Percentiles rank a stretch among this genome's conserved stretches.
These are phyloP conservation scores for Phycomyces nitens DNA, from an alignment of 192 early-diverging fungal species.

Conservation along the genomic window DNA sequence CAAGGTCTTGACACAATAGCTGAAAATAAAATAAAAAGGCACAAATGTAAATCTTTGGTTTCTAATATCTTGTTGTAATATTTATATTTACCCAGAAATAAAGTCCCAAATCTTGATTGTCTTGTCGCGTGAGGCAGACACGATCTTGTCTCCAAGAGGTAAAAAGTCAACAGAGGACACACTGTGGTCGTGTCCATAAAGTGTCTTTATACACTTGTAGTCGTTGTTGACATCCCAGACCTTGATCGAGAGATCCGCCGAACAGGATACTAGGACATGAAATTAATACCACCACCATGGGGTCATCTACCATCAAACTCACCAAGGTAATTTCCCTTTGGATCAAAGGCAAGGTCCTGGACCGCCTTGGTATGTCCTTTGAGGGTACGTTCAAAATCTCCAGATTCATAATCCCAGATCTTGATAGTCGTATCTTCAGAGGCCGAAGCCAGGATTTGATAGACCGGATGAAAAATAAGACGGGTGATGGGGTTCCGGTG, in stretches of 20 bases:
- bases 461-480: conserved; percentile 86
- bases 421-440: conserved; percentile 91
- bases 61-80: too few relatives aligned
- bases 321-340: conserved; percentile 80
- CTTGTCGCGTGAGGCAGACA: conserved; percentile 88
- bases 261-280: conserved; percentile 68
- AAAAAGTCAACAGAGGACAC: conserved; percentile 78
- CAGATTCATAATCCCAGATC: conserved; percentile 93
- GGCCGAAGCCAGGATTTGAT: conserved; percentile 75
- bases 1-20: conserved; percentile 83
- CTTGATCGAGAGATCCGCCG: conserved; percentile 87
- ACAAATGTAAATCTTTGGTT: too few relatives aligned
- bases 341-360: conserved; percentile 82
- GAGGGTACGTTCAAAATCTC: conserved; percentile 86
- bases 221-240: conserved; percentile 86
- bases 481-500: conserved; percentile 80
- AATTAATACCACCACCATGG: too few relatives aligned
- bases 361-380: conserved; percentile 96
- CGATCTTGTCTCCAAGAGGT: conserved; percentile 74
- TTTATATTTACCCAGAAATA: conserved; percentile 61
- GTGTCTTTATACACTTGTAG: conserved; percentile 81
- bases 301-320: too few relatives aligned
- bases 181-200: conserved; percentile 92
- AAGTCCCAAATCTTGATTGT: conserved; percentile 92
- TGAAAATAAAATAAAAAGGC: conserved; percentile 12